A percentile compares a stretch with the other conserved stretches of the same genome.
Evolutionary conservation across 257 asterid species (phyloP).

Genomic region (Buddleja alternifolia): DNA sequence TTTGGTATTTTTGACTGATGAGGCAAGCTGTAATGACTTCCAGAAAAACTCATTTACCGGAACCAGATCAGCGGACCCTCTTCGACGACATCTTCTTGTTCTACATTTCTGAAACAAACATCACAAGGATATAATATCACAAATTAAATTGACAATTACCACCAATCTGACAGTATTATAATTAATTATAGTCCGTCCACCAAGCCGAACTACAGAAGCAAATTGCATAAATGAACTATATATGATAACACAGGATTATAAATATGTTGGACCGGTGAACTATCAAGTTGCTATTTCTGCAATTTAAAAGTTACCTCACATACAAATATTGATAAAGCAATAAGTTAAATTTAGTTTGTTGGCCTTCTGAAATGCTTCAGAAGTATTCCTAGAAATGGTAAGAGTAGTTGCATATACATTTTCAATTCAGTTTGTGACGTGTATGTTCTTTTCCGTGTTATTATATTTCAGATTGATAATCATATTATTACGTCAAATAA

Average conservation of each 20-base stretch:
- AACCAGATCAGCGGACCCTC: background rate
- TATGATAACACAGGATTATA: background rate
- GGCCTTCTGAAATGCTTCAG: too few species aligned
- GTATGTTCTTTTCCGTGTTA: too few species aligned
- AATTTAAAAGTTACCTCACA: background rate
- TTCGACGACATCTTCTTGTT: background rate
- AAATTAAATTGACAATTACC: background rate
- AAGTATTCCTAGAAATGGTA: too few species aligned
- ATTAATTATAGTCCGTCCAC: background rate
- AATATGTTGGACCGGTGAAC: background rate
- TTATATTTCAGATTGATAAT: too few species aligned
- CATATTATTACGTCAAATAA: too few species aligned
- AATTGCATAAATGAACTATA: background rate
- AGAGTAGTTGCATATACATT: too few species aligned
- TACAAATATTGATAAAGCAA: background rate
- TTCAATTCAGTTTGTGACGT: too few species aligned
- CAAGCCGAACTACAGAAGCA: background rate
- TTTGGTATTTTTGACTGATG: background rate
- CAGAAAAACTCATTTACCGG: too few species aligned
- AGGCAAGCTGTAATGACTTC: background rate
- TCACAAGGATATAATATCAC: background rate
- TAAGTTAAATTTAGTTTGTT: too few species aligned
- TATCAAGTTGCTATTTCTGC: background rate
- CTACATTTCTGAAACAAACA: background rate
- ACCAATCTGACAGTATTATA: background rate